Conservation (phyloP, 345 rosid genomes). For the Salix exigua region DNA sequence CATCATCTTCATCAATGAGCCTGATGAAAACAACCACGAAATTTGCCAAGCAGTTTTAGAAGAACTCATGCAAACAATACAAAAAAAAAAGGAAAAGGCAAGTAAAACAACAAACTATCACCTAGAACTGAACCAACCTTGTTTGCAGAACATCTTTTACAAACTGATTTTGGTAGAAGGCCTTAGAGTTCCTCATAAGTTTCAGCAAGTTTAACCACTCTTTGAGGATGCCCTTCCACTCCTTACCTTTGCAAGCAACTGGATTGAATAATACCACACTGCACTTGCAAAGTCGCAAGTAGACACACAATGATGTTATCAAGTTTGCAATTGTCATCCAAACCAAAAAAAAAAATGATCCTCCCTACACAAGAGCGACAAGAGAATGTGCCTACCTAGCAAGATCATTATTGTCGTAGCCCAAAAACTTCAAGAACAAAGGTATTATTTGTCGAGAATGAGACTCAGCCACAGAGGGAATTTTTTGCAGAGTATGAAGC, state of each 20-base stretch:
- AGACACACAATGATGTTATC: neutral
- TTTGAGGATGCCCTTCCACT: constrained; percentile 69
- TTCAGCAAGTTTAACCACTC: constrained; percentile 83
- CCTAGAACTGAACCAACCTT: constrained; percentile 48
- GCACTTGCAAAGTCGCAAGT: constrained; percentile 18
- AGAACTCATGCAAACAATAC: constrained; percentile 3
- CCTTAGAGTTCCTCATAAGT: constrained; percentile 61
- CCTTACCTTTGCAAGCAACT: constrained; percentile 59
- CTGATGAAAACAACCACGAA: constrained; percentile 36
- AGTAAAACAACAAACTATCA: neutral
- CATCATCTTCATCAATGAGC: constrained; percentile 85
- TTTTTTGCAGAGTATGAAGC: constrained; percentile 72
- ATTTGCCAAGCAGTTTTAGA: constrained; percentile 2
- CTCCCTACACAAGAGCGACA: neutral
- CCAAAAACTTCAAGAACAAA: constrained; percentile 72
- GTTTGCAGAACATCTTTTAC: constrained; percentile 64
- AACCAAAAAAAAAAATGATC: neutral
- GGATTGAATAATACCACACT: constrained; percentile 61
- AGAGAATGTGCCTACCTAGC: constrained; percentile 40
- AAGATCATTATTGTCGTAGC: constrained; percentile 49
- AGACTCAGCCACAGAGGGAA: constrained; percentile 58
- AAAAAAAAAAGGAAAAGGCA: neutral
- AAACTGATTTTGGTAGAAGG: constrained; percentile 54
- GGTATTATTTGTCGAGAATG: constrained; percentile 66
- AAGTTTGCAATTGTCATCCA: neutral